Evolutionary conservation across 164 flowering plant genomes (phyloP).

Genomic region (Cinnamomum micranthum): DNA sequence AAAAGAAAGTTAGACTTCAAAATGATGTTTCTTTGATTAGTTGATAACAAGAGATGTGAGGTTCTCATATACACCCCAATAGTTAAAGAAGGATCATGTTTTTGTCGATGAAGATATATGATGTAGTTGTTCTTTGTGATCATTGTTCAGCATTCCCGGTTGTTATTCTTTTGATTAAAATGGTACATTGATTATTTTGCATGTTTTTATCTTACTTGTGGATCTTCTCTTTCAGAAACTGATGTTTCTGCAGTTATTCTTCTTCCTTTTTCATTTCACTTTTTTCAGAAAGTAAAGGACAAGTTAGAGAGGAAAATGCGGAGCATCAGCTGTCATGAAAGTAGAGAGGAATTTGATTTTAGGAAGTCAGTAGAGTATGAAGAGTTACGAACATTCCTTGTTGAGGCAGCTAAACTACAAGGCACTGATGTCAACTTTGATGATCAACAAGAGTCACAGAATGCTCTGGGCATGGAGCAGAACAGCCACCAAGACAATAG

Average conservation of each 20-base stretch:
- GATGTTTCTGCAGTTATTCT: background rate
- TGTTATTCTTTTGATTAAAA: background rate
- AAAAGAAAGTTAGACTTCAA: too few relatives aligned
- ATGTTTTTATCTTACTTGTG: background rate
- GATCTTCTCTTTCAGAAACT: background rate
- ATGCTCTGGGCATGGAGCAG: slow-evolving; percentile 21
- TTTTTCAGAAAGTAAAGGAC: slow-evolving; percentile 57
- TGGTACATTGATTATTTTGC: background rate
- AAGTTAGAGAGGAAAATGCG: slow-evolving; percentile 53
- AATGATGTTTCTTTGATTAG: too few relatives aligned
- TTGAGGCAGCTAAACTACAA: slow-evolving; percentile 32
- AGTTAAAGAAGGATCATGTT: background rate
- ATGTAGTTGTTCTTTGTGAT: background rate
- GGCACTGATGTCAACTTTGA: slow-evolving; percentile 18
- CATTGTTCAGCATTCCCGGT: background rate
- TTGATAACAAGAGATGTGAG: too few relatives aligned
- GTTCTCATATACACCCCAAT: background rate
- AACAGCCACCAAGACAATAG: slow-evolving; percentile 17
- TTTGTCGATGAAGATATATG: background rate
- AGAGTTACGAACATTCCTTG: slow-evolving; percentile 50
- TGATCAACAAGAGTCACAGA: slow-evolving; percentile 17
- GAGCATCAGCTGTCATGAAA: slow-evolving; percentile 16
- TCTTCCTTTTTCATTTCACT: background rate
- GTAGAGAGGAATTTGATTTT: slow-evolving; percentile 21
- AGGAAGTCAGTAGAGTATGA: slow-evolving; percentile 49